These are phyloP conservation scores for Ceratocystis albifundus DNA, from an alignment of 2,329 filamentous ascomycete species.

Conservation along the genomic window DNA sequence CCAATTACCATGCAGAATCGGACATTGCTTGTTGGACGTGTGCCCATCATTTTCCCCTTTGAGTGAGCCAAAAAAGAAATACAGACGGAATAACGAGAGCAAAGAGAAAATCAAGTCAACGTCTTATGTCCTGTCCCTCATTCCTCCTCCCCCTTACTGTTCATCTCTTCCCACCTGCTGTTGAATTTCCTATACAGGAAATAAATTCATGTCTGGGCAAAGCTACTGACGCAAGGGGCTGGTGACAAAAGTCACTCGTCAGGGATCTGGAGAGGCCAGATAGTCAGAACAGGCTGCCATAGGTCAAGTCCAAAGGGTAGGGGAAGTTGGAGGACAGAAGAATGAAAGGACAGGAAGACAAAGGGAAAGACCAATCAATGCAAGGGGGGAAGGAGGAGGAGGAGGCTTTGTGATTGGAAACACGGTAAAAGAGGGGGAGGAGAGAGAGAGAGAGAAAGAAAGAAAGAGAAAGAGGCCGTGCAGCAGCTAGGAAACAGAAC, in stretches of 20 bases:
- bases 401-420: too few relatives aligned
- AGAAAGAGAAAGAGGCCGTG: too few relatives aligned
- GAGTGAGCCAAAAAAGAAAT: not conserved
- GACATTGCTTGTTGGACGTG: not conserved
- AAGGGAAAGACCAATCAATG: not conserved
- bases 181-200: slow-evolving; percentile 6
- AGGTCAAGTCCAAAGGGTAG: not conserved
- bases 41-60: not conserved
- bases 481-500: too few relatives aligned
- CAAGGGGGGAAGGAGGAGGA: too few relatives aligned
- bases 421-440: too few relatives aligned
- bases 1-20: slow-evolving; percentile 3
- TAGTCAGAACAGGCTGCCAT: not conserved
- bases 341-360: not conserved
- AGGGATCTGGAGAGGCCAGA: not conserved
- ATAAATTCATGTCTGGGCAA: not conserved
- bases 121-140: not conserved
- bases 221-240: not conserved
- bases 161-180: not conserved
- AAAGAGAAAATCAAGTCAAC: not conserved
- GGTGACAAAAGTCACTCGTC: slow-evolving; percentile 5
- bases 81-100: not conserved
- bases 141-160: not conserved
- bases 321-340: not conserved
- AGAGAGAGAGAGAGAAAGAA: too few relatives aligned